A percentile compares a stretch with the other conserved stretches of the same genome.
These are phyloP conservation scores for Ceratonia siliqua DNA, from an alignment of 306 rosid genomes.

Conservation along the genomic window DNA sequence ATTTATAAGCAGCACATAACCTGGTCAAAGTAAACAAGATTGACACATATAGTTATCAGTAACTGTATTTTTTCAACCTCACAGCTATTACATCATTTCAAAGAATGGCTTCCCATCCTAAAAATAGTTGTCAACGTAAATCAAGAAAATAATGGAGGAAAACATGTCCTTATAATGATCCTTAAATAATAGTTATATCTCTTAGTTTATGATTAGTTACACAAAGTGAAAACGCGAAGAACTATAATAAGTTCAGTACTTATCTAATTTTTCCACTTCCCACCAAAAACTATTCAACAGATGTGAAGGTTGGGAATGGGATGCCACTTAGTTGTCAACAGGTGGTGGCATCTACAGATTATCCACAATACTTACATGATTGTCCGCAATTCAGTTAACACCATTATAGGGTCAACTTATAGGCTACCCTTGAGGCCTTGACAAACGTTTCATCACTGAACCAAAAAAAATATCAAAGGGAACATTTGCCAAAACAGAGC, in stretches of 20 bases:
- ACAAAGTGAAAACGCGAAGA: background rate
- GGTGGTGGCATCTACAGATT: background rate
- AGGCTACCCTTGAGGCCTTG: background rate
- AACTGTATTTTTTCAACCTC: slow-evolving; percentile 20
- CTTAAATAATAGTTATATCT: background rate
- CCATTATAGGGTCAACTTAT: background rate
- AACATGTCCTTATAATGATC: background rate
- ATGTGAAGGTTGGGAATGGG: background rate
- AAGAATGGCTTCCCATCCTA: background rate
- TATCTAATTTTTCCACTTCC: background rate
- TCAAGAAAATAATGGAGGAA: background rate
- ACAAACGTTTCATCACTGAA: background rate
- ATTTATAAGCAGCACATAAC: background rate
- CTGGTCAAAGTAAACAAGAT: slow-evolving; percentile 18
- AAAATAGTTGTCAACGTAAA: background rate
- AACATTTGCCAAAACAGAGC: slow-evolving; percentile 7
- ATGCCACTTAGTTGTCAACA: too few relatives aligned
- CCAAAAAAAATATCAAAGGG: background rate
- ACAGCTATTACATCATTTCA: background rate
- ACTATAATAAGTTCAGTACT: background rate
- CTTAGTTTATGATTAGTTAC: background rate
- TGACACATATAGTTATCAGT: background rate
- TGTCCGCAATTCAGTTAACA: background rate
- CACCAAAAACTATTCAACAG: background rate
- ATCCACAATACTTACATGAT: background rate